Conservation (phyloP, 2,329 filamentous ascomycete genomes). For the Pestalotiopsis fici region DNA sequence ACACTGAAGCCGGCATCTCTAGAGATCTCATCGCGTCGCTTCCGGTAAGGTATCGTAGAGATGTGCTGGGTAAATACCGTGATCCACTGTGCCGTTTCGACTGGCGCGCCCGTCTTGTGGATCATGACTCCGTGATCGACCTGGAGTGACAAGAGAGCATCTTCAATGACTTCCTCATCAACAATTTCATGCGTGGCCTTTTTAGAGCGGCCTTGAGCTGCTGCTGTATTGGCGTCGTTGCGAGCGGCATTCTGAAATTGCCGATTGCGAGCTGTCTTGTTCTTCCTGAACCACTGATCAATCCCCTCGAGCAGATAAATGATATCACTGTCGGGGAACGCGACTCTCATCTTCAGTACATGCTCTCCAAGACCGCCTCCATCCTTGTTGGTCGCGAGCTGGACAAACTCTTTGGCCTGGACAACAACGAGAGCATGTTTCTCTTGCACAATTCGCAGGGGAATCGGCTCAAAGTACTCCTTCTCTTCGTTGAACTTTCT, state of each 20-base stretch:
- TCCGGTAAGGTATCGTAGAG: slow-evolving; percentile 72
- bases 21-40: slow-evolving; percentile 47
- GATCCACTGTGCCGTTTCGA: slow-evolving; percentile 75
- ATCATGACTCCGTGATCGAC: slow-evolving; percentile 67
- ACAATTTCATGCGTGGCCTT: slow-evolving; percentile 54
- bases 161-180: slow-evolving; percentile 69
- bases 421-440: slow-evolving; percentile 64
- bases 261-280: slow-evolving; percentile 65
- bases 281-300: slow-evolving; percentile 66
- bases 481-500: slow-evolving; percentile 61
- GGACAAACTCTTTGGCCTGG: slow-evolving; percentile 65
- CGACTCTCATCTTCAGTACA: slow-evolving; percentile 53
- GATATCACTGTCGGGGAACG: slow-evolving; percentile 53
- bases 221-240: slow-evolving; percentile 25
- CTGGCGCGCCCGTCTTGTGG: slow-evolving; percentile 62
- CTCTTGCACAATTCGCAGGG: slow-evolving; percentile 52
- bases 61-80: slow-evolving; percentile 76
- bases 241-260: slow-evolving; percentile 68
- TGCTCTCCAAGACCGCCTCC: slow-evolving; percentile 58
- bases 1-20: slow-evolving; percentile 72
- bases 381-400: slow-evolving; percentile 51
- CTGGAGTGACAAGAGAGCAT: slow-evolving; percentile 70
- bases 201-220: slow-evolving; percentile 30
- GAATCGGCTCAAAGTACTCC: slow-evolving; percentile 66
- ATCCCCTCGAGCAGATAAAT: slow-evolving; percentile 77